Conservation (phyloP, 2,329 filamentous ascomycete species). For the Neonectria coccinea region DNA sequence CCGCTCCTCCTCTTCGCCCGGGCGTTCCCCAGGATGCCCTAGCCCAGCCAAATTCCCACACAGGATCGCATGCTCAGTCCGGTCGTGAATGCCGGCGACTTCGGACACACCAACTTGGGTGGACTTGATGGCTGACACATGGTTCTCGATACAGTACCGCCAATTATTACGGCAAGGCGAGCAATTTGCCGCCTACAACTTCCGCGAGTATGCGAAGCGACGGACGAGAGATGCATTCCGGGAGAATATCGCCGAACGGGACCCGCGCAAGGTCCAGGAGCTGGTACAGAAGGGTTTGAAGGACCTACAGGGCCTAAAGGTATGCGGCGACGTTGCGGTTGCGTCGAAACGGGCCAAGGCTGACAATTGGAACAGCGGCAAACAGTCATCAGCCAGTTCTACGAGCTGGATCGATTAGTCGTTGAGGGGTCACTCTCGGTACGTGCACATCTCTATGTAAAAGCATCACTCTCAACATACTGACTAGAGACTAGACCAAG, state of each 20-base stretch:
- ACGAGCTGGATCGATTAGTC: constrained; percentile 89
- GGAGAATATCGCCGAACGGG: constrained; percentile 79
- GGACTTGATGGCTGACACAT: constrained; percentile 29
- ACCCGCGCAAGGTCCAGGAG: constrained; percentile 84
- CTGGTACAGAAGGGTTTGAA: constrained; percentile 88
- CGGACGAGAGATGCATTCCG: constrained; percentile 91
- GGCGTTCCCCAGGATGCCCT: constrained; percentile 10
- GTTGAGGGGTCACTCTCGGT: constrained; percentile 89
- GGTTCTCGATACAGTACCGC: constrained; percentile 75
- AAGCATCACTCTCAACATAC: background rate
- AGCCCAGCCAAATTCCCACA: constrained; percentile 18
- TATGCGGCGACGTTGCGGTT: constrained; percentile 52
- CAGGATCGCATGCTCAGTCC: background rate
- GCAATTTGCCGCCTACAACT: constrained; percentile 96
- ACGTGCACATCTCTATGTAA: constrained; percentile 36
- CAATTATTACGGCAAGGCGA: constrained; percentile 87
- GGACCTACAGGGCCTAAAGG: constrained; percentile 92
- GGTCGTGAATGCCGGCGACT: constrained; percentile 26
- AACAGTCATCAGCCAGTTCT: constrained; percentile 95
- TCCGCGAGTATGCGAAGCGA: constrained; percentile 94
- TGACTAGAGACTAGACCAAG: constrained; percentile 67
- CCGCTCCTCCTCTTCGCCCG: background rate
- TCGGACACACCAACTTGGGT: constrained; percentile 1
- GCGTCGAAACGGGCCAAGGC: background rate
- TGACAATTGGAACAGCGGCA: constrained; percentile 75